phyloP scores from a whole-genome alignment of 2,329 filamentous ascomycete genomes.

The Beauveria sp. region DNA sequence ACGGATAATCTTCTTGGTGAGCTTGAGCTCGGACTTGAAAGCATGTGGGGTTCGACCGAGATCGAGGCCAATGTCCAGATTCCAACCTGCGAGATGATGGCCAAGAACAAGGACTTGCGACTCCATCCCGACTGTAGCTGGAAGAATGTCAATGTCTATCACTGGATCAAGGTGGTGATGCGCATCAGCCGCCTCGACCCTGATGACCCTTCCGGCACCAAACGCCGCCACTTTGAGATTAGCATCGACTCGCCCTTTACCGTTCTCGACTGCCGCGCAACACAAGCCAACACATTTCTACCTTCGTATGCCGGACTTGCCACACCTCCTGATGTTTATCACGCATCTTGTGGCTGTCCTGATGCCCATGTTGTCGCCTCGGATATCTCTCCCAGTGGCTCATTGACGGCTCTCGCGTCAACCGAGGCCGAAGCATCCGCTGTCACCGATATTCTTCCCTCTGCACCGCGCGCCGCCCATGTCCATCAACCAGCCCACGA shows the following conservation, averaged over 20 bases:
- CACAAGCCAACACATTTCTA: constrained; percentile 77
- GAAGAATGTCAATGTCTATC: constrained; percentile 86
- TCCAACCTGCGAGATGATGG: constrained; percentile 81
- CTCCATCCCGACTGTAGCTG: constrained; percentile 89
- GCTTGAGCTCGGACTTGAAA: constrained; percentile 60
- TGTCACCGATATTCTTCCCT: constrained; percentile 29
- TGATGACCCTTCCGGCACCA: constrained; percentile 61
- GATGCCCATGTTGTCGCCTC: constrained; percentile 43
- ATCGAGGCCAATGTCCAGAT: constrained; percentile 92
- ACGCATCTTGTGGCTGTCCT: constrained; percentile 47
- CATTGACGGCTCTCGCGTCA: constrained; percentile 39
- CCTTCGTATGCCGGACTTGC: constrained; percentile 63
- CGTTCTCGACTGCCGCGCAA: constrained; percentile 87
- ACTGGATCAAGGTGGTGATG: constrained; percentile 98
- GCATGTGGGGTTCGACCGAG: constrained; percentile 78
- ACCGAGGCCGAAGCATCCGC: constrained; percentile 24
- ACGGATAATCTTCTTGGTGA: constrained; percentile 73
- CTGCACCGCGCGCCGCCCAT: constrained; percentile 50
- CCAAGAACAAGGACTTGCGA: constrained; percentile 56
- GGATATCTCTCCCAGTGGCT: constrained; percentile 62
- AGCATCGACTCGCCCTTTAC: constrained; percentile 95
- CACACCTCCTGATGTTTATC: constrained; percentile 35
- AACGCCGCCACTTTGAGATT: constrained; percentile 87
- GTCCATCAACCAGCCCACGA: constrained; percentile 30
- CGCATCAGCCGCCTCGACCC: constrained; percentile 78